These are phyloP conservation scores for Saururus chinensis DNA, from an alignment of 164 flowering plant species.

Conservation along the genomic window DNA sequence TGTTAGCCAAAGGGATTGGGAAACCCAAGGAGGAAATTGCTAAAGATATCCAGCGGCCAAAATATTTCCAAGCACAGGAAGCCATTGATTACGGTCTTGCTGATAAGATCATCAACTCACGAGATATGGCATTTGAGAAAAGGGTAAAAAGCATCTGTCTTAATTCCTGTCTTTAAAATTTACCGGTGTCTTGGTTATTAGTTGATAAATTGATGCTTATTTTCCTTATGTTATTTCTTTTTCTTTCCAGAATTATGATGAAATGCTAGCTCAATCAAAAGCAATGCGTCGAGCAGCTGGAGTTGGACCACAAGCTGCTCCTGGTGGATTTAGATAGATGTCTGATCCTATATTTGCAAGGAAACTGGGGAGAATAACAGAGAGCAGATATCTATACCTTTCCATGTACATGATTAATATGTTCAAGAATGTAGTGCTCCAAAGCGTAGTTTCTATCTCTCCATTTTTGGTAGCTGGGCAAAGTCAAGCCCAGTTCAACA, in stretches of 20 bases:
- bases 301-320: constrained; percentile 50
- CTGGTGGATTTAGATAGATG: constrained; percentile 45
- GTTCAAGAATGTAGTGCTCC: neutral
- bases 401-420: neutral
- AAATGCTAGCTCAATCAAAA: constrained; percentile 56
- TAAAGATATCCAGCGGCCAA: constrained; percentile 55
- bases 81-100: constrained; percentile 88
- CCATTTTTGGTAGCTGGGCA: no score
- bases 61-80: constrained; percentile 48
- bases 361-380: neutral
- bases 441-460: neutral
- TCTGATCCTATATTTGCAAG: neutral
- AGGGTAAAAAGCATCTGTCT: constrained; percentile 30
- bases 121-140: constrained; percentile 48
- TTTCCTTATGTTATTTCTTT: neutral
- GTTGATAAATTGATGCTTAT: no score
- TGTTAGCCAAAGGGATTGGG: constrained; percentile 71
- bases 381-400: no score
- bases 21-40: constrained; percentile 62
- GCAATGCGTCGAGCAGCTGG: constrained; percentile 50
- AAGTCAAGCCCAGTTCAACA: no score
- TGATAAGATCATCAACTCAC: constrained; percentile 56
- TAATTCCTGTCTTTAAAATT: neutral
- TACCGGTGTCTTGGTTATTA: neutral
- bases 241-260: constrained; percentile 49